phyloP scores from a whole-genome alignment of 495 filamentous ascomycete species.

The Aspergillus nidulans region DNA sequence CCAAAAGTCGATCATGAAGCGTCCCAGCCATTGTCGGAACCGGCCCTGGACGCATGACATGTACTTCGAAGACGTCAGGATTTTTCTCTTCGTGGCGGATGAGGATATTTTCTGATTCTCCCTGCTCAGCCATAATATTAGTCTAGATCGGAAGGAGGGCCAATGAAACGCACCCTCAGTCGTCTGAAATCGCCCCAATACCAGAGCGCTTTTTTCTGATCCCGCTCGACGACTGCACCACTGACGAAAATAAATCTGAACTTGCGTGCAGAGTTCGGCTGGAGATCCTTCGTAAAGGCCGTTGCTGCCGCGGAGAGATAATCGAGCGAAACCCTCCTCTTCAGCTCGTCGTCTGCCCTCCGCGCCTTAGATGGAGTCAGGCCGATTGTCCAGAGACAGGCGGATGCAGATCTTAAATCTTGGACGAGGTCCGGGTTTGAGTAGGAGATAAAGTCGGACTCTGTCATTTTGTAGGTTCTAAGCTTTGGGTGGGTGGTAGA shows the following conservation, averaged over 20 bases:
- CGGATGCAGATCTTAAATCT: constrained; percentile 45
- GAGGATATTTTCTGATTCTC: constrained; percentile 38
- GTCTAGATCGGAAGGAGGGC: not conserved
- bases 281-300: not conserved
- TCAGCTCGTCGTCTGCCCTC: constrained; percentile 15
- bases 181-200: constrained; percentile 39
- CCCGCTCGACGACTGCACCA: constrained; percentile 42
- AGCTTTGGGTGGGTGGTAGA: constrained; percentile 34
- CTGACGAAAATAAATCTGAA: constrained; percentile 52
- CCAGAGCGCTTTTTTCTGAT: constrained; percentile 40
- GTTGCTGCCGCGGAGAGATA: constrained; percentile 39
- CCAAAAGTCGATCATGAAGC: constrained; percentile 18
- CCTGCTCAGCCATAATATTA: constrained; percentile 22
- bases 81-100: constrained; percentile 28
- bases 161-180: constrained; percentile 34
- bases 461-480: constrained; percentile 31
- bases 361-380: constrained; percentile 10
- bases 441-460: constrained; percentile 42
- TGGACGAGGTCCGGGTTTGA: constrained; percentile 28
- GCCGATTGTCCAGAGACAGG: constrained; percentile 45
- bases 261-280: not conserved
- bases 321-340: constrained; percentile 36
- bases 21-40: constrained; percentile 23
- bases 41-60: constrained; percentile 34
- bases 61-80: constrained; percentile 23